Base-by-base conservation (phyloP, 75 land plant species). In the Pinus albicaulis region DNA sequence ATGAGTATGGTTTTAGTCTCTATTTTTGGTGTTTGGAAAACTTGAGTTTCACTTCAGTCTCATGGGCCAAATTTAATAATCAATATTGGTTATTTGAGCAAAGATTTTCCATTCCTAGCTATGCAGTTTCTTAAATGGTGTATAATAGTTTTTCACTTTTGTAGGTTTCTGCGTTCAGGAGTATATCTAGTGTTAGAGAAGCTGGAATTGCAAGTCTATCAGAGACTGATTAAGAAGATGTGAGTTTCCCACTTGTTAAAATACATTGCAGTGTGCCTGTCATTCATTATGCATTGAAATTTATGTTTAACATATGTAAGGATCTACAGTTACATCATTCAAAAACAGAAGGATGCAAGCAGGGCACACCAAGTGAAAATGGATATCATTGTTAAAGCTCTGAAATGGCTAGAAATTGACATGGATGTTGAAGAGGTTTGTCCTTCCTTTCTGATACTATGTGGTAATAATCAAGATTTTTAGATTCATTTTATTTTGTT, bases 151-250 rank as follows among this genome's bases (percentile, higher is more conserved):
- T 72, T 23, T 76, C 25, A 11, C 34, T 24, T 41, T 70, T 38
- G 65, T 71, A 97, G 99, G 79, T 97, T 97, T 84, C 78, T 97
- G 71, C 88, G 98, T 76, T 92, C 99, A 53, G 99, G 99, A 56
- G 99, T 97, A 10, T 97, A 93, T 82, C 95, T 97, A 63, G 99
- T 97, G 23, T 84, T 97, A 56, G 99, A 97, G 88, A 97, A 97
- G 88, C 82, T 98, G 60, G 99, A 98, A 65, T 94, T 95, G 73
- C 96, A 93, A 82, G 98, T 95, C 72, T 95, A 91, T 81, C 98
- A 91, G 81, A 84, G 99, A 82, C 76, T 98, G 71, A 48, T 95
- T 34, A 98, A 93, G 86, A 98, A 98, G 76, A 98, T 98, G 99
- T 95, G 82, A 90, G 92, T 76, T 20, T 53, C 55, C 19, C 23